Conservation (phyloP, 2,329 filamentous ascomycete species). For the Neofusicoccum laricinum region DNA sequence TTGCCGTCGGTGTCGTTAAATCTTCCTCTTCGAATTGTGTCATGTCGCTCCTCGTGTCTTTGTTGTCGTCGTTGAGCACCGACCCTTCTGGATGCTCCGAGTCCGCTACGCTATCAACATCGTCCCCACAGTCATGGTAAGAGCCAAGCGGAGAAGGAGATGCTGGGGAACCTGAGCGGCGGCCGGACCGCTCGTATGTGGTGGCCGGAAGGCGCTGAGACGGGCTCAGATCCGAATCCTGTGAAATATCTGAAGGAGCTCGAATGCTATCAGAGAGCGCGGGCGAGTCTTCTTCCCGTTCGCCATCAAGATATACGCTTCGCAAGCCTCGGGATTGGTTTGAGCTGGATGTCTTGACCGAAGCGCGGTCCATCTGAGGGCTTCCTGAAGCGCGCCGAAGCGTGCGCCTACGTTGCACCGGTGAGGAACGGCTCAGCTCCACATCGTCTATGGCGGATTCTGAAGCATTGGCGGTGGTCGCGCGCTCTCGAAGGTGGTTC, state of each 20-base stretch:
- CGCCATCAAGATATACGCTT: neutral
- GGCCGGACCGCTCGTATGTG: neutral
- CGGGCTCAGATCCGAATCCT: neutral
- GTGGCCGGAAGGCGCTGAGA: neutral
- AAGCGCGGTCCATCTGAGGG: neutral
- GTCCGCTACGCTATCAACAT: neutral
- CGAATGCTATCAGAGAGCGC: neutral
- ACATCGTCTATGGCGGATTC: neutral
- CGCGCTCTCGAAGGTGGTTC: neutral
- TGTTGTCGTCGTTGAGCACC: neutral
- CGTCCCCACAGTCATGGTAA: neutral
- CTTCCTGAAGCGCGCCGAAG: conserved; percentile 3
- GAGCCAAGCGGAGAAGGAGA: neutral
- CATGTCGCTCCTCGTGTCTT: conserved; percentile 1
- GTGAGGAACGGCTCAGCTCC: neutral
- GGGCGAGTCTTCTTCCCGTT: neutral
- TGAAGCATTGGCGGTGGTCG: neutral
- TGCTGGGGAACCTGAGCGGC: neutral
- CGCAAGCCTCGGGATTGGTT: neutral
- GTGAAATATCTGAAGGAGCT: neutral
- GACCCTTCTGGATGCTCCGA: neutral
- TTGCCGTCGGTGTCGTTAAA: neutral
- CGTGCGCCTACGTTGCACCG: neutral
- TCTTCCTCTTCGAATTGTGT: neutral
- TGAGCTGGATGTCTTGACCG: conserved; percentile 4